Conservation (phyloP, 352 stramenopile species). For the Pythium scleroteichum region DNA sequence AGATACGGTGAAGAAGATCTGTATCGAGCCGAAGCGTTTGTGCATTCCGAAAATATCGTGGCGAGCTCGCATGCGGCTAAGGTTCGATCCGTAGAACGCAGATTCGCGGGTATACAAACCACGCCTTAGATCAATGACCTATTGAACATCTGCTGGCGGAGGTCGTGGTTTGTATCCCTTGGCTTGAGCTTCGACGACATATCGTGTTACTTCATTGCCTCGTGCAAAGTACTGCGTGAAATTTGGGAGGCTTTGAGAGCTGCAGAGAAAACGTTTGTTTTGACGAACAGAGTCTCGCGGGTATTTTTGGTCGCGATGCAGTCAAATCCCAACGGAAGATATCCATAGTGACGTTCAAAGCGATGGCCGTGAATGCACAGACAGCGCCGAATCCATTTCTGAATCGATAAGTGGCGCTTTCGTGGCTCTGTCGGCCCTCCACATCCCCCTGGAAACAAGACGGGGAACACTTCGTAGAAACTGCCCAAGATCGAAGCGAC, state of each 20-base stretch:
- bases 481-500: conserved; percentile 7
- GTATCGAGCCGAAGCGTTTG: conserved; percentile 29
- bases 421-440: conserved; percentile 23
- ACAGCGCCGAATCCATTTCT: conserved; percentile 24
- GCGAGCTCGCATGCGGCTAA: conserved; percentile 21
- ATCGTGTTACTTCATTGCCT: conserved; percentile 27
- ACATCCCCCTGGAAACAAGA: conserved; percentile 26
- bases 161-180: conserved; percentile 8
- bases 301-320: conserved; percentile 21
- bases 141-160: conserved; percentile 10
- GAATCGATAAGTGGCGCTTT: conserved; percentile 9
- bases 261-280: conserved; percentile 20
- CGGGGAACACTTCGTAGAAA: conserved; percentile 27
- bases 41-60: conserved; percentile 32
- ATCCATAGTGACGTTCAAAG: conserved; percentile 32
- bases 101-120: conserved; percentile 18
- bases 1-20: conserved; percentile 30
- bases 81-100: conserved; percentile 30
- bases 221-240: conserved; percentile 2
- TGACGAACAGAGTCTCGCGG: conserved; percentile 20
- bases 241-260: conserved; percentile 22
- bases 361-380: conserved; percentile 24
- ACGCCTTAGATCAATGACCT: conserved; percentile 23
- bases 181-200: background rate
- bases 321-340: conserved; percentile 30